Conservation (phyloP, 495 filamentous ascomycete genomes). For the Aspergillus saccharolyticus region DNA sequence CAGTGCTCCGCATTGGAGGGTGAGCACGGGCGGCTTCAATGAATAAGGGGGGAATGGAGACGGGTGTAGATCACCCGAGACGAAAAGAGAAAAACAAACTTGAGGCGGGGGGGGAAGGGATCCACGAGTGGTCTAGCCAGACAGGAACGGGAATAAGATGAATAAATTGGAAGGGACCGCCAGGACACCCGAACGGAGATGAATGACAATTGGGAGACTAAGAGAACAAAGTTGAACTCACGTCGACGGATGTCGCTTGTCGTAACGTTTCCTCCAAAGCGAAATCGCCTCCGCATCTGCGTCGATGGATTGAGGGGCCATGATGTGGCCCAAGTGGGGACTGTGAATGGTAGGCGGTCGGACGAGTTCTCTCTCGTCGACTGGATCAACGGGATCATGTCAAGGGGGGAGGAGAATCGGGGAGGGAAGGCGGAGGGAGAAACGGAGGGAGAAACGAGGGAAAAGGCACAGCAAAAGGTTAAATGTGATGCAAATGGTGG, state of each 20-base stretch:
- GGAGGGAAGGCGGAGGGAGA: neutral
- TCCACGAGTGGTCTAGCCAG: neutral
- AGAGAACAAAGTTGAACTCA: slow-evolving; percentile 9
- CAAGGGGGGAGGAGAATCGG: slow-evolving; percentile 14
- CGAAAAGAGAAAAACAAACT: slow-evolving; percentile 5
- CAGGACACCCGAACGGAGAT: neutral
- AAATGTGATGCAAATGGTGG: neutral
- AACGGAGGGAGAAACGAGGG: neutral
- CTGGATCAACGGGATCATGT: slow-evolving; percentile 21
- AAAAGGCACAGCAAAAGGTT: neutral
- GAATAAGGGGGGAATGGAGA: slow-evolving; percentile 3
- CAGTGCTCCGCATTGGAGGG: neutral
- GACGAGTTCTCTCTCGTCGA: slow-evolving; percentile 22
- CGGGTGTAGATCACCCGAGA: slow-evolving; percentile 13
- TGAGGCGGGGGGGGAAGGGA: neutral
- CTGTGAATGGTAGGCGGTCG: slow-evolving; percentile 15
- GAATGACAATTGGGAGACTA: neutral
- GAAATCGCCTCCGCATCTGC: slow-evolving; percentile 10
- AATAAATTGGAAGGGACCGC: neutral
- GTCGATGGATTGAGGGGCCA: slow-evolving; percentile 14
- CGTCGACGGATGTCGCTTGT: slow-evolving; percentile 18
- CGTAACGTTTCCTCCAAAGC: slow-evolving; percentile 22
- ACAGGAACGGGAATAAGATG: neutral
- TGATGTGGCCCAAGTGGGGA: slow-evolving; percentile 9
- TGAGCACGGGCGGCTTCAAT: neutral